Base-by-base conservation (phyloP, 2,329 filamentous ascomycete species). In the Pseudocercospora cruenta region DNA sequence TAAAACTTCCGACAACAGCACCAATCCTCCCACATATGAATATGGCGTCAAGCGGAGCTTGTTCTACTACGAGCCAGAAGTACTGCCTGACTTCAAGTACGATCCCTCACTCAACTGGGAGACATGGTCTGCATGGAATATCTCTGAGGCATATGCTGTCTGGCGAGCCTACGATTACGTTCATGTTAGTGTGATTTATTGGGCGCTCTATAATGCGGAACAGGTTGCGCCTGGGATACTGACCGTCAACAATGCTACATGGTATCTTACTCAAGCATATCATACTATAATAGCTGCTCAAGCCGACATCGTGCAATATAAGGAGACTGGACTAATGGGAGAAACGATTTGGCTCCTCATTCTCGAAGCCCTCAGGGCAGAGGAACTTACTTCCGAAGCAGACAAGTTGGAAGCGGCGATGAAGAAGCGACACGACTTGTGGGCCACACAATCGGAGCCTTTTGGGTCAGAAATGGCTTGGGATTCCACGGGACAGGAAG, bases 381-480 rank as follows among this genome's bases (percentile, higher is more conserved):
- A 88, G 71, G 79, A 79, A 0, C 76, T 80, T 66, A 78, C 73
- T 0, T 67, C 73, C 0, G 74, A 84, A 61, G 83, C 81, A 0
- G 71, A 72, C 2, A 74, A 74, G 0, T 69, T 88, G 2, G 80
- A 82, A 54, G 70, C 72, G 0, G 75, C 77, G 0, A 87, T 88
- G 86, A 79, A 78, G 14, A 74, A 74, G 3, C 81, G 86, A 0
- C 84, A 85, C 1, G 67, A 79, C 2, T 71, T 76, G 0, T 89
- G 87, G 86, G 74, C 83, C n/a, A 77, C 76, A 0, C 76, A 84
- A 60, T 79, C 80, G 7, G 82, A 85, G 4, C 87, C 87, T 0
- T 89, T 83, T 66, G 86, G 86, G 0, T 87, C 84, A 59, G 87
- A 88, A 72, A 86, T 87, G 84, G 83, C 86, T 0, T 89, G 87